phyloP scores from a whole-genome alignment of 2,329 filamentous ascomycete species.

The Zarea fungicola region DNA sequence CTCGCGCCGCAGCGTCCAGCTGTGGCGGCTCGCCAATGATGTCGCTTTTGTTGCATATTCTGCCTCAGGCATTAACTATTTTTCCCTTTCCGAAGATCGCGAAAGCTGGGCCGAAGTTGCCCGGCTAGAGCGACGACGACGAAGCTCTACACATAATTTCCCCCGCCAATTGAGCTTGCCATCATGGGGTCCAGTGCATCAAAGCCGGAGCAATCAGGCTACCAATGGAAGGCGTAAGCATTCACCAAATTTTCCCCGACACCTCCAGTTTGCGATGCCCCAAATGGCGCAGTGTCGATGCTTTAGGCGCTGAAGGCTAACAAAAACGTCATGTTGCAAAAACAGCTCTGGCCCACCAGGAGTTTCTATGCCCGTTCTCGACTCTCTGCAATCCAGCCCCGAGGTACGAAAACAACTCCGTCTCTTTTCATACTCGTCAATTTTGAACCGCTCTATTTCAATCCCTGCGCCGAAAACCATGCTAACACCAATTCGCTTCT shows the following conservation, averaged over 20 bases:
- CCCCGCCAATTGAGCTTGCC: conserved; percentile 22
- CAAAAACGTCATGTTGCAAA: conserved; percentile 14
- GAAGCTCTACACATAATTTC: conserved; percentile 22
- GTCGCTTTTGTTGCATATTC: background rate
- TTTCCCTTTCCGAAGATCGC: conserved; percentile 20
- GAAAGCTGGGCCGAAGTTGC: conserved; percentile 27
- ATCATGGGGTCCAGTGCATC: conserved; percentile 55
- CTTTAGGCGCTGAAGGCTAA: conserved; percentile 10
- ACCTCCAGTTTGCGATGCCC: conserved; percentile 8
- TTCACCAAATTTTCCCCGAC: background rate
- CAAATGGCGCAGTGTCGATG: background rate
- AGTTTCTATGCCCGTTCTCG: conserved; percentile 75
- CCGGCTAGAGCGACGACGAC: conserved; percentile 31
- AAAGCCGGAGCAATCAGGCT: conserved; percentile 39
- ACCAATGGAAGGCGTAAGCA: conserved; percentile 53
- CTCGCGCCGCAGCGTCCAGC: background rate
- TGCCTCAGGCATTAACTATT: conserved; percentile 28
- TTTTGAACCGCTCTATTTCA: no score
- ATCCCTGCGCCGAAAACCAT: background rate
- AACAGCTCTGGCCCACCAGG: conserved; percentile 42
- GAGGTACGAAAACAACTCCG: conserved; percentile 56
- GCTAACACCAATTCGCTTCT: background rate
- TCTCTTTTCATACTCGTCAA: background rate
- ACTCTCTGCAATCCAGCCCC: conserved; percentile 75
- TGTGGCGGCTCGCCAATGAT: background rate